Evolutionary conservation across 1,284 basidiomycete species (phyloP), one percentile per base, ranked within the genome.

Genomic region (Ustilago cynodontis): DNA sequence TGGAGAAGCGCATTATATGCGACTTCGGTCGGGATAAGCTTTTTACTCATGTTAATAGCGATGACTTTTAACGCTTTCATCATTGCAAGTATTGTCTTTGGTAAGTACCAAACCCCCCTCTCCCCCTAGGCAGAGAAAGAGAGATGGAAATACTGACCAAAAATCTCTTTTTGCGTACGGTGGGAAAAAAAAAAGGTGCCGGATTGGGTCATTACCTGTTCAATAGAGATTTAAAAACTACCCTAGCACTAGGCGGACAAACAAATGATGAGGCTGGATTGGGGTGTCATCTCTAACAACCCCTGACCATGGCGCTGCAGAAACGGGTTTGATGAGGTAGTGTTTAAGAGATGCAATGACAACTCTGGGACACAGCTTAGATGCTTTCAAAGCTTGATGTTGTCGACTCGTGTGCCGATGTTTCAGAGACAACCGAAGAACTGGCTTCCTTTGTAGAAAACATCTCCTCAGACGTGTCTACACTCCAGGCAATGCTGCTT

Each of bases 11-110:
- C 29, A 0, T 41, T 81, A 13, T 82, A 83, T 54, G 80, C 78
- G 29, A 22, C 47, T 0, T 60, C 59, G 7, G 68, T 81, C 10
- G 52, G 49, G 1, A 45, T 82, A 13, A 70, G 77, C n/a, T 79
- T 81, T 24, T 43, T 68, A 18, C 51, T 83, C 10, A 83, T 83
- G 82, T 56, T 83, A 26, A 65, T 82, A 0, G 70, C 71, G 20
- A 83, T 83, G 82, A 79, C 80, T 1, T 83, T 82, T 64, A 83
- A 83, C 55, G 72, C 68, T 0, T 82, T 54, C 33, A 41, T 82
- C 11, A 74, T 81, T 14, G 64, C 29, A 5, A 78, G 73, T 2
- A 79, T 82, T 43, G 73, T 82, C 5, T 20, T 57, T 6, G 81
- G 81, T 78, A 69, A 65, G 73, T 59, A 1, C 33, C 3, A 13